Evolutionary conservation across 1,284 basidiomycete species (phyloP).

Genomic region (Papiliotrema flavescens): DNA sequence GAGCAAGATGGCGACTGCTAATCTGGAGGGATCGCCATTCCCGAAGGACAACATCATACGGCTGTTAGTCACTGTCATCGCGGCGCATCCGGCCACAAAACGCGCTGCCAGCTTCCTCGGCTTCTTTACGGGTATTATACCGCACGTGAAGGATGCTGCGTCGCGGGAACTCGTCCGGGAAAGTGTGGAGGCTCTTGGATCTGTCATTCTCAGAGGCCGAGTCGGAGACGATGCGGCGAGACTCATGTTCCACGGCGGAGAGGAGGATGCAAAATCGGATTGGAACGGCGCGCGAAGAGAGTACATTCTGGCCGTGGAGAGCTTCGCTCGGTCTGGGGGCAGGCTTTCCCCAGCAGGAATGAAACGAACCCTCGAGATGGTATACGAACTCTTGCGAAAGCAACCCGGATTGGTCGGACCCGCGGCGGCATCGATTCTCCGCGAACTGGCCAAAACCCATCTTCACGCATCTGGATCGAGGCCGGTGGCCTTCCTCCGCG

Average conservation of each 20-base stretch:
- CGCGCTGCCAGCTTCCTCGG: conserved; percentile 66
- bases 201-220: conserved; percentile 25
- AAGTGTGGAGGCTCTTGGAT: conserved; percentile 62
- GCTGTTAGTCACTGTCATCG: conserved; percentile 73
- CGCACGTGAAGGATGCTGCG: conserved; percentile 59
- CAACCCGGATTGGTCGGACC: conserved; percentile 19
- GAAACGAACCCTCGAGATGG: conserved; percentile 59
- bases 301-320: conserved; percentile 60
- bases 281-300: conserved; percentile 60
- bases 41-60: conserved; percentile 65
- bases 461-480: conserved; percentile 29
- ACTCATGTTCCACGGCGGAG: conserved; percentile 49
- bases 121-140: conserved; percentile 59
- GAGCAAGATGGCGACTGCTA: conserved; percentile 54
- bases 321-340: conserved; percentile 60
- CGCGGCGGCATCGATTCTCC: conserved; percentile 27
- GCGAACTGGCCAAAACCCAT: conserved; percentile 28
- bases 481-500: conserved; percentile 57
- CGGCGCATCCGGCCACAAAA: conserved; percentile 63
- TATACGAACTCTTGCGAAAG: conserved; percentile 57
- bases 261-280: conserved; percentile 54
- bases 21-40: conserved; percentile 61
- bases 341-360: conserved; percentile 53
- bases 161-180: conserved; percentile 60
- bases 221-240: conserved; percentile 49